Evolutionary conservation across 257 asterid genomes (phyloP).

Genomic region (Penstemon eatonii): DNA sequence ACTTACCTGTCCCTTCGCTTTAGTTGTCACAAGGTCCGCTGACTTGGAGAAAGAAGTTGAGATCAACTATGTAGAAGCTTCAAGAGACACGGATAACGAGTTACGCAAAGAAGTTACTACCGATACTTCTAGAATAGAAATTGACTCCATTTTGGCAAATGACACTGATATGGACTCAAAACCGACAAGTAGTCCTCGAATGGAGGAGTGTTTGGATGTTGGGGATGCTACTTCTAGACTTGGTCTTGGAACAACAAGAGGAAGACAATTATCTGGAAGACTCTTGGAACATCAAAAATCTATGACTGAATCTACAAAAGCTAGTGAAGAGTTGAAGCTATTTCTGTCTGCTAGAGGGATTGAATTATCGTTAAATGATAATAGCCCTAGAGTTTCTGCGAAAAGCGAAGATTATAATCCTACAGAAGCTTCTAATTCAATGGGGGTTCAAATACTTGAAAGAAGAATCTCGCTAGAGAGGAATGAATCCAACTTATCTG

Average conservation of each 20-base stretch:
- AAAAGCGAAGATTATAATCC: slow-evolving; percentile 47
- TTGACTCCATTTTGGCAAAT: slow-evolving; percentile 28
- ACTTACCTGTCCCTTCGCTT: slow-evolving; percentile 27
- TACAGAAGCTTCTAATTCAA: slow-evolving; percentile 42
- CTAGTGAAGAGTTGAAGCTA: slow-evolving; percentile 75
- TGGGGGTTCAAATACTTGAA: slow-evolving; percentile 33
- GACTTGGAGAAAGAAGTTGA: slow-evolving; percentile 32
- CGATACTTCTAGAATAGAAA: slow-evolving; percentile 31
- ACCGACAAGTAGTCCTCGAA: slow-evolving; percentile 37
- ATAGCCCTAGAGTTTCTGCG: slow-evolving; percentile 42
- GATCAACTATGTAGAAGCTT: slow-evolving; percentile 36
- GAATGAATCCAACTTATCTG: slow-evolving; percentile 70
- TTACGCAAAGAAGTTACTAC: slow-evolving; percentile 23
- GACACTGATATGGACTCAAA: slow-evolving; percentile 41
- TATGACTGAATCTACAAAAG: slow-evolving; percentile 62
- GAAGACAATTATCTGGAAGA: slow-evolving; percentile 75
- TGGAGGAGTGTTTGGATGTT: slow-evolving; percentile 53
- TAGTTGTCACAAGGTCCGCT: slow-evolving; percentile 31
- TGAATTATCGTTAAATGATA: slow-evolving; percentile 45
- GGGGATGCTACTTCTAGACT: slow-evolving; percentile 70
- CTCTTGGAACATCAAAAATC: slow-evolving; percentile 75
- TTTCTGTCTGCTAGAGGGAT: slow-evolving; percentile 55
- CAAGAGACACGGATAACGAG: slow-evolving; percentile 25
- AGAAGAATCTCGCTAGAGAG: slow-evolving; percentile 82
- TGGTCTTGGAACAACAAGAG: slow-evolving; percentile 56